Base-by-base conservation (phyloP, 108 stramenopile species). In the Phaeodactylum tricornutum region DNA sequence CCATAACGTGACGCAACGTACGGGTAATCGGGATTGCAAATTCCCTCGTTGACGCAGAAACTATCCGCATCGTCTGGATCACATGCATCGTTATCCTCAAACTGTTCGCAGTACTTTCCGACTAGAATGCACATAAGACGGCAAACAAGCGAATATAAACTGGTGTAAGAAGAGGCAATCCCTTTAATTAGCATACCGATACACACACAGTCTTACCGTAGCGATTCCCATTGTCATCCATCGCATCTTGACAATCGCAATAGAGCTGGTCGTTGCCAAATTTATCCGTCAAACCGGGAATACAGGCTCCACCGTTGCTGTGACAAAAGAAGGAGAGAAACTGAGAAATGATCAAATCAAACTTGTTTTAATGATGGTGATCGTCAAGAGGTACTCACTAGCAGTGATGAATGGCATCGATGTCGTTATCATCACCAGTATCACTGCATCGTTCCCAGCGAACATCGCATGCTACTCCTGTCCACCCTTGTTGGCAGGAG, bases 81-180 rank as follows among this genome's bases (percentile, higher is more conserved):
- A 28, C 64, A 65, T n/a, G n/a, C 4, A 40, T 51, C 42, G 16
- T 21, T 28, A 20, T 25, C 31, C 29, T 52, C 55, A n/a, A n/a
- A n/a, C 26, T 43, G 36, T 42, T 76, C 75, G 51, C 75, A 76
- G 34, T 67, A 70, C 45, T 76, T 76, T 35, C 75, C 75, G 29
- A 61, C 69, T 41, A 4, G 6, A 34, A 34, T 34, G 12, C 8
- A 12, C 33, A 34, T 11, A 34, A 34, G 8, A n/a, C n/a, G n/a
- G n/a, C n/a, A n/a, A n/a, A n/a, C n/a, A n/a, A n/a, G n/a, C n/a
- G n/a, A n/a, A n/a, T n/a, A n/a, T n/a, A n/a, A n/a, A n/a, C n/a
- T n/a, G n/a, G n/a, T n/a, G n/a, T n/a, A n/a, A n/a, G n/a, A n/a
- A n/a, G n/a, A n/a, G n/a, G n/a, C n/a, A n/a, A n/a, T n/a, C n/a